Evolutionary conservation across 2,329 filamentous ascomycete species (phyloP).

Genomic region (Trichoderma cornu-damae): DNA sequence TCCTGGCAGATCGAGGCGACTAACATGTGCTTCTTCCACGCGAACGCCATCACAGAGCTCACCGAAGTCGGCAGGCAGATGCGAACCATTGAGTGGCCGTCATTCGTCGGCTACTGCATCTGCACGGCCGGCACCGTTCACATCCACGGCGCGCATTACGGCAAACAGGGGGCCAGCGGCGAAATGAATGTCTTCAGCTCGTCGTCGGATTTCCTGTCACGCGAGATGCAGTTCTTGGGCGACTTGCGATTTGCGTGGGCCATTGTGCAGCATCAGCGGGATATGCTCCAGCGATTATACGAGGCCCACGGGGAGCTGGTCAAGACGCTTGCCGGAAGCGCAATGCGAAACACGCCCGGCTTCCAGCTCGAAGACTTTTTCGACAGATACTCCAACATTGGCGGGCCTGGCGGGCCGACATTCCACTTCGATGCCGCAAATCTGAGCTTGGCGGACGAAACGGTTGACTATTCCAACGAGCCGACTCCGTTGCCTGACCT

Average conservation of each 20-base stretch:
- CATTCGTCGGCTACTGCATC: constrained; percentile 81
- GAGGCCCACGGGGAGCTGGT: constrained; percentile 76
- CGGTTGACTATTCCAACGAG: constrained; percentile 56
- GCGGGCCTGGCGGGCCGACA: constrained; percentile 53
- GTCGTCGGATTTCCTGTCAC: constrained; percentile 63
- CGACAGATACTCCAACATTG: constrained; percentile 64
- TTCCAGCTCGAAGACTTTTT: constrained; percentile 88
- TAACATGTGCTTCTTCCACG: constrained; percentile 79
- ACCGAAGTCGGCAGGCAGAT: constrained; percentile 73
- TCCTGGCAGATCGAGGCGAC: constrained; percentile 92
- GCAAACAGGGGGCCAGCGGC: constrained; percentile 43
- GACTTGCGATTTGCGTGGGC: constrained; percentile 73
- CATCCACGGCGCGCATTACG: constrained; percentile 79
- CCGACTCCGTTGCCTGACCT: constrained; percentile 47
- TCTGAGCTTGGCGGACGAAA: constrained; percentile 63
- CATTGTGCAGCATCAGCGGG: constrained; percentile 72
- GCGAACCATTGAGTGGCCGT: constrained; percentile 74
- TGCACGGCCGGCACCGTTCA: constrained; percentile 84
- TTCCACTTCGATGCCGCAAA: constrained; percentile 68
- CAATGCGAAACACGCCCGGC: constrained; percentile 67
- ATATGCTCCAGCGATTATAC: constrained; percentile 72
- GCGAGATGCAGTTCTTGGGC: constrained; percentile 73
- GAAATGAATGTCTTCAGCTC: constrained; percentile 59
- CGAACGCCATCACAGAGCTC: constrained; percentile 79
- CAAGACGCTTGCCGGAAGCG: constrained; percentile 60